A percentile compares a stretch with the other conserved stretches of the same genome.
Conservation (phyloP, 2,329 filamentous ascomycete genomes). For the Emericellopsis atlantica region DNA sequence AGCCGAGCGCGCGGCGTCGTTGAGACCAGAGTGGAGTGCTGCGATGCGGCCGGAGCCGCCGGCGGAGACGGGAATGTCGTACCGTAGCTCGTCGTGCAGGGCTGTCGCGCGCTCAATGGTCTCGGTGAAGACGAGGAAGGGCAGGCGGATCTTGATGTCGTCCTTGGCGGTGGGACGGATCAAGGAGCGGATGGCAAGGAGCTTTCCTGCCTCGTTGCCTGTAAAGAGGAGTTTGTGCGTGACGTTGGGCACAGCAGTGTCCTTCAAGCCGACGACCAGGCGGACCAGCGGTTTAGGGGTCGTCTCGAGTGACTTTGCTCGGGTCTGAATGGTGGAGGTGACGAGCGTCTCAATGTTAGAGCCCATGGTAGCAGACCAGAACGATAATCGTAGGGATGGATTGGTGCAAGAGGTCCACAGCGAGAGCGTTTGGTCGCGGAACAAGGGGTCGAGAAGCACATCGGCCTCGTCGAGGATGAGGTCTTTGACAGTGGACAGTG, state of each 20-base stretch:
- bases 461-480: conserved; percentile 90
- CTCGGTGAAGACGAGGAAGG: conserved; percentile 92
- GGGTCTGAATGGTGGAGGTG: conserved; percentile 49
- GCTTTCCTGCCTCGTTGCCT: conserved; percentile 85
- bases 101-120: conserved; percentile 85
- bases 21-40: conserved; percentile 78
- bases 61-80: conserved; percentile 83
- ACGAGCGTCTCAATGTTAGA: conserved; percentile 79
- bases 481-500: conserved; percentile 55
- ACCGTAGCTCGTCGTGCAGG: conserved; percentile 78
- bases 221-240: conserved; percentile 82
- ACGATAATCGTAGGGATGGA: conserved; percentile 56
- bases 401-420: conserved; percentile 74
- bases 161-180: conserved; percentile 57
- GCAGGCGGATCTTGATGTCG: conserved; percentile 57
- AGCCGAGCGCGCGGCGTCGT: conserved; percentile 58
- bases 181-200: conserved; percentile 81
- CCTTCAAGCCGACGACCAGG: conserved; percentile 90
- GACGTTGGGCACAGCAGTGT: conserved; percentile 88
- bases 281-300: conserved; percentile 51
- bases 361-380: conserved; percentile 97
- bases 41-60: conserved; percentile 77
- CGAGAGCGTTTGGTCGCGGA: conserved; percentile 74
- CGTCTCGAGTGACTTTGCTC: conserved; percentile 25
- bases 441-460: conserved; percentile 81